Evolutionary conservation across 345 rosid genomes (phyloP), one percentile per base, ranked within the genome.

Genomic region (Luvunga scandens): DNA sequence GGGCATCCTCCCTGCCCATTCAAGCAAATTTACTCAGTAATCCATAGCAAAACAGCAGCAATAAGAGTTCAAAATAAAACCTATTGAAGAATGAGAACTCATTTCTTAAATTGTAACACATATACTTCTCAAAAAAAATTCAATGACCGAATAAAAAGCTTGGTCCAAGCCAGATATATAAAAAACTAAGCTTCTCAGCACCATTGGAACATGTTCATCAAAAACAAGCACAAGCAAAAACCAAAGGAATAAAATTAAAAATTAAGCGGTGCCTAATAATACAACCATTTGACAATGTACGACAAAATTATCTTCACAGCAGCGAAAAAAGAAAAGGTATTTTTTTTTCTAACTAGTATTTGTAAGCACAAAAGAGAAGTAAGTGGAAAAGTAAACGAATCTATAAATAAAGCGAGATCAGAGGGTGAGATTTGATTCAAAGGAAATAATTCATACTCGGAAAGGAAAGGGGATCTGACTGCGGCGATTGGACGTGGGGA

Each of bases 1-100:
- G 92, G 62, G 80, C 87, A 31, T 96, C 92, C 74, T 90, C 97
- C 91, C 98, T 96, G 91, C 71, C n/a, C 80, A 86, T 67, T 69
- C 66, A 71, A 69, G 28, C 77, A 57, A 57, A 72, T 65, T 75
- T 70, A 45, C 76, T 80, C 63, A 66, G 38, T 34, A 64, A 6
- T 42, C 79, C 48, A 53, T 14, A 62, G 55, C 64, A 19, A 18
- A 10, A 75, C 18, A 13, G 45, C 71, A 64, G 30, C 30, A 48
- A 70, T 19, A 69, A 7, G 5, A 18, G 2, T 19, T 53, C 21
- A 53, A 19, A 53, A 53, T 53, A 53, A 53, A 53, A 53, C 22
- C 22, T 45, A 36, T 59, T n/a, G 63, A 55, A 21, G 38, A 71
- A 31, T n/a, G n/a, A 50, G 6, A 59, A 5, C 66, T 27, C 57